Evolutionary conservation across 192 early-diverging fungal species (phyloP), one percentile per base, ranked within the genome.

Genomic region (Coemansia sp.): DNA sequence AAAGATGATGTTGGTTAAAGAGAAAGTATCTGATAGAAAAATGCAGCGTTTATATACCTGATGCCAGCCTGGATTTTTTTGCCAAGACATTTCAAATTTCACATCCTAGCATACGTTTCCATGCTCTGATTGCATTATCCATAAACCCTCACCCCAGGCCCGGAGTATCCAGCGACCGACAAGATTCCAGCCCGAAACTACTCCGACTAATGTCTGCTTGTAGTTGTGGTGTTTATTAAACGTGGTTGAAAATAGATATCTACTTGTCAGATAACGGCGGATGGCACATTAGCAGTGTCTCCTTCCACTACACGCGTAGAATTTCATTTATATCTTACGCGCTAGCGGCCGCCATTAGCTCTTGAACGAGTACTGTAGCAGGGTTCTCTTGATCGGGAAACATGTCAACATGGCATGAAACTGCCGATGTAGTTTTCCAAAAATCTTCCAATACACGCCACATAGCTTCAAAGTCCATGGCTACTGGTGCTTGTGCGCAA

Each of bases 281-380:
- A 37, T 66, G 75, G 24, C 66, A 44, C 54, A 72, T 31, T 18
- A 77, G 4, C 26, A 70, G 55, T 1, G 60, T 48, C 40, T 79
- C 63, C 60, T 67, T 67, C 71, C 71, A 79, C 47, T 79, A 21
- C 5, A 74, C 21, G 11, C 56, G 53, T n/a, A 79, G 50, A 5
- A 24, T n/a, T 34, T 66, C 71, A 31, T 79, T 62, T 60, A 69
- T 56, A 44, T 79, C 46, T 3, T 60, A 51, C 5, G 60, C 49
- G 2, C 67, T 67, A 2, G 61, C 59, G 11, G 71, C 64, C 5
- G 42, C 50, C 76, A 73, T 79, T 69, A 79, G 63, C 15, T 66
- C 63, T 10, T 60, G 49, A 6, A 76, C 49, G 12, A 53, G 21
- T 15, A 37, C 28, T 11, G 64, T 47, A 24, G 60, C 52, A 37